Base-by-base conservation (phyloP, 768 basidiomycete species). In the Boletellus ananiceps region DNA sequence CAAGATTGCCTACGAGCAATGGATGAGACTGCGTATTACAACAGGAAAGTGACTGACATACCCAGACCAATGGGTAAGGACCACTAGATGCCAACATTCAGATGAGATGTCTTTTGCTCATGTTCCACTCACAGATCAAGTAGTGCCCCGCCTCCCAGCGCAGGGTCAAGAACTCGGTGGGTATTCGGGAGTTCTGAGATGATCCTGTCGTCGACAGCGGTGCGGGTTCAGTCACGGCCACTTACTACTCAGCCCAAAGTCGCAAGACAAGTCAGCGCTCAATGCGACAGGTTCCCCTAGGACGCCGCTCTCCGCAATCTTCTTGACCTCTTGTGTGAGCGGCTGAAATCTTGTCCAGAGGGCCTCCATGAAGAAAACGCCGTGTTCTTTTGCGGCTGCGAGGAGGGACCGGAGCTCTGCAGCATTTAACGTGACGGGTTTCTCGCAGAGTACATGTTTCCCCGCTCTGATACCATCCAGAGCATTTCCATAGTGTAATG, bases 321-420 rank as follows among this genome's bases (percentile, higher is more conserved):
- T 74, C 67, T 84, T 83, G 46, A 90, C 71, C 51, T 86, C 86
- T 15, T 72, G 60, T 9, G 74, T 71, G 51, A 88, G 75, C 12
- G 87, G 86, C 49, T 86, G 83, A 73, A 89, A 90, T 32, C 87
- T 76, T 32, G 90, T 91, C 88, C 90, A 92, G 68, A 92, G 74
- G 0, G 87, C 90, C 69, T 94, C 93, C 91, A 94, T 93, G 59
- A 94, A 80, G 74, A 94, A 94, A 1, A 92, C 76, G 15, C 82
- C 79, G 57, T 84, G 72, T 62, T 88, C 80, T 65, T 86, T 86
- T 2, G 93, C 90, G 16, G 88, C 76, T 9, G 70, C 70, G 16
- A 92, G 71, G 19, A 95, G 76, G 40, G 83, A 79, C n/a, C 80
- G 77, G 18, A 91, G 73, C 61, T 94, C 90, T 2, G 83, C 78